These are phyloP conservation scores for Sclerotinia nivalis DNA, from an alignment of 2,329 filamentous ascomycete genomes.

Conservation along the genomic window DNA sequence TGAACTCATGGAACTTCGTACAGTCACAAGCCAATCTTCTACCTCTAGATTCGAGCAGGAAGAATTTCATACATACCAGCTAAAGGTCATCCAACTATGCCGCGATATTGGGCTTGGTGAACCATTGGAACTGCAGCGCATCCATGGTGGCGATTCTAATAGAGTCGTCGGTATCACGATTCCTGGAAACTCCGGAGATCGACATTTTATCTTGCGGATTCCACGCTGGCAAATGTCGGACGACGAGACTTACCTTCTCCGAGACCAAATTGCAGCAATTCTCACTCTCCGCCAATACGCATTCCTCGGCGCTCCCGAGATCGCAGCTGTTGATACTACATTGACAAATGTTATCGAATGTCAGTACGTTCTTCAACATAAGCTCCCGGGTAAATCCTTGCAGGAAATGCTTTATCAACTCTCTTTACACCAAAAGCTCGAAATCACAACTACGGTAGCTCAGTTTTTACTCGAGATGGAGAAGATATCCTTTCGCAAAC, in stretches of 20 bases:
- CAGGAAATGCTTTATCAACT: conserved; percentile 14
- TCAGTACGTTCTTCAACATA: conserved; percentile 28
- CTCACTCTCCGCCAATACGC: conserved; percentile 16
- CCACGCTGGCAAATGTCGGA: neutral
- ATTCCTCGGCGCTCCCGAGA: conserved; percentile 17
- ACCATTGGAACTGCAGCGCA: conserved; percentile 26
- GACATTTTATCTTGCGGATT: neutral
- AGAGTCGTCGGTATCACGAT: conserved; percentile 27
- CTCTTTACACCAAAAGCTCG: conserved; percentile 28
- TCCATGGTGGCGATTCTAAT: conserved; percentile 30
- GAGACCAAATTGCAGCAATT: conserved; percentile 26
- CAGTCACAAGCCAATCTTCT: neutral
- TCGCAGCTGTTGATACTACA: conserved; percentile 28
- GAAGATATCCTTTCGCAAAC: neutral
- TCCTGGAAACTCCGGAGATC: neutral
- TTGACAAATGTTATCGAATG: conserved; percentile 26
- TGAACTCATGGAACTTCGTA: neutral
- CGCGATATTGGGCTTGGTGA: conserved; percentile 27
- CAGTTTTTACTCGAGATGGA: conserved; percentile 26
- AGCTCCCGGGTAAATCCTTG: conserved; percentile 23
- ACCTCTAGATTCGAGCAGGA: neutral
- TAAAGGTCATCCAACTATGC: conserved; percentile 29
- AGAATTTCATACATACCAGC: conserved; percentile 17
- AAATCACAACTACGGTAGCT: conserved; percentile 23
- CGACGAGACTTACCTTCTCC: neutral